Evolutionary conservation across 768 basidiomycete genomes (phyloP).

Genomic region (Leucosporidium yakuticum): DNA sequence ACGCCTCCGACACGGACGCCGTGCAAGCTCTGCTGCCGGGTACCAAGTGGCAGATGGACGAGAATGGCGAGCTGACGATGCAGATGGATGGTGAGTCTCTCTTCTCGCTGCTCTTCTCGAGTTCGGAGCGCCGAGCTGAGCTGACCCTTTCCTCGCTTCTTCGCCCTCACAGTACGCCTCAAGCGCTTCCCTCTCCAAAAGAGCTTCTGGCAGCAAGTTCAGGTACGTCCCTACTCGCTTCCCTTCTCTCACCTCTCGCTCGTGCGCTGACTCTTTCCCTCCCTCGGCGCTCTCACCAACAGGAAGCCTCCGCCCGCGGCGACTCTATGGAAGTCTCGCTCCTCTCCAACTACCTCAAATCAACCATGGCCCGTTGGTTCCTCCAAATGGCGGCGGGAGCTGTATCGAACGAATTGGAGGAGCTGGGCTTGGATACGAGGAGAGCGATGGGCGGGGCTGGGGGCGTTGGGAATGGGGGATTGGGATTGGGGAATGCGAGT

Average conservation of each 20-base stretch:
- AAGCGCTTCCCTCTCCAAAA: slow-evolving; percentile 37
- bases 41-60: slow-evolving; percentile 17
- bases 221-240: neutral
- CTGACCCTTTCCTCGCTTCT: neutral
- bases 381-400: neutral
- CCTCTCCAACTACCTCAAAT: neutral
- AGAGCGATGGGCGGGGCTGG: neutral
- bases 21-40: slow-evolving; percentile 32
- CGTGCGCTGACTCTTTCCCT: neutral
- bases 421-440: neutral
- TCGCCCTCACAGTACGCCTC: slow-evolving; percentile 23
- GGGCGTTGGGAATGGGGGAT: neutral
- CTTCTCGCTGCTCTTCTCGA: neutral
- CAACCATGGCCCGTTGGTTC: neutral
- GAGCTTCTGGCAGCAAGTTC: slow-evolving; percentile 32
- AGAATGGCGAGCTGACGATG: slow-evolving; percentile 30
- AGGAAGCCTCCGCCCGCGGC: slow-evolving; percentile 32
- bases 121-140: neutral
- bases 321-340: slow-evolving; percentile 28
- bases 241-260: no score
- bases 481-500: neutral
- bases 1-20: slow-evolving; percentile 26
- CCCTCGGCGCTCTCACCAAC: neutral
- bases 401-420: neutral
- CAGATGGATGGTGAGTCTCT: slow-evolving; percentile 29